Percentiles rank a stretch among this genome's conserved stretches.
phyloP scores from a whole-genome alignment of 2,329 filamentous ascomycete species.

The Calonectria hongkongensis region DNA sequence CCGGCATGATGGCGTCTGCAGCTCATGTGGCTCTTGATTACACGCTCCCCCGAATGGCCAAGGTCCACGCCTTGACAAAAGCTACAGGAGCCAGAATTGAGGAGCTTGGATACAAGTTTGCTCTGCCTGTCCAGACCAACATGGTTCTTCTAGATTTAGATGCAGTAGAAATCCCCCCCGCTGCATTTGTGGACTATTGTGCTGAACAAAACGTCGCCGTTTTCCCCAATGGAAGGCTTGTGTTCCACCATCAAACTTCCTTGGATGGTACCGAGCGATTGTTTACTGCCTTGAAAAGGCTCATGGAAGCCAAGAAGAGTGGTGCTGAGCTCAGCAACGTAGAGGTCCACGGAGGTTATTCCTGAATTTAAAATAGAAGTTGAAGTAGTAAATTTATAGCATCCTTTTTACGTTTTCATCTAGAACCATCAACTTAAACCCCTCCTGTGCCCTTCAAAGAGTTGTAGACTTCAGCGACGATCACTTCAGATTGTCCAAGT shows the following conservation, averaged over 20 bases:
- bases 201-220: slow-evolving; percentile 30
- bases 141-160: slow-evolving; percentile 53
- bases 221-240: slow-evolving; percentile 34
- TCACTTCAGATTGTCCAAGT: too few relatives aligned
- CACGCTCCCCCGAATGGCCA: slow-evolving; percentile 45
- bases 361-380: too few relatives aligned
- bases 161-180: slow-evolving; percentile 42
- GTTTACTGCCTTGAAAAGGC: slow-evolving; percentile 15
- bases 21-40: slow-evolving; percentile 76
- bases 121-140: slow-evolving; percentile 54
- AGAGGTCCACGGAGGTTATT: slow-evolving; percentile 34
- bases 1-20: slow-evolving; percentile 82
- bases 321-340: slow-evolving; percentile 7
- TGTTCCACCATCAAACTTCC: slow-evolving; percentile 37
- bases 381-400: too few relatives aligned
- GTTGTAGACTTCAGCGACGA: too few relatives aligned
- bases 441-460: too few relatives aligned
- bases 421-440: too few relatives aligned
- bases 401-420: too few relatives aligned
- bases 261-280: not conserved
- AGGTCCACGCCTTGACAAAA: slow-evolving; percentile 48
- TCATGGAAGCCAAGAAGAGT: slow-evolving; percentile 34
- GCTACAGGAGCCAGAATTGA: slow-evolving; percentile 39
- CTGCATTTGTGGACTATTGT: slow-evolving; percentile 44
- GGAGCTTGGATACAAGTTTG: slow-evolving; percentile 48